Conservation (phyloP, 352 stramenopile genomes). For the Pythium grandisporangium region DNA sequence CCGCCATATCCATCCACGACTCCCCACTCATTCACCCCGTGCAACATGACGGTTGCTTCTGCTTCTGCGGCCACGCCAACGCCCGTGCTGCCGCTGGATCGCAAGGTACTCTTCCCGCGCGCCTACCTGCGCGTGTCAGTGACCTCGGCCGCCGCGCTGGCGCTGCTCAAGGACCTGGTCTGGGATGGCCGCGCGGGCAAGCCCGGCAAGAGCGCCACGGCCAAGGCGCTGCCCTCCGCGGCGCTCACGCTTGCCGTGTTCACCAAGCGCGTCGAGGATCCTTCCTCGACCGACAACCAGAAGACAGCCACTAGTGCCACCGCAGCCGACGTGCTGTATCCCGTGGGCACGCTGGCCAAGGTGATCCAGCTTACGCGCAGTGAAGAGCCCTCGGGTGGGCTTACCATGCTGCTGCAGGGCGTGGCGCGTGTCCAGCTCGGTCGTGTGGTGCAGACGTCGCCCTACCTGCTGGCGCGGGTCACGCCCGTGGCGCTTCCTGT, state of each 20-base stretch:
- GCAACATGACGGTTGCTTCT: too few species aligned
- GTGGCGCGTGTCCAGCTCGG: slow-evolving; percentile 40
- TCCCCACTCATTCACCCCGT: too few species aligned
- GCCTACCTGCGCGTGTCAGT: slow-evolving; percentile 69
- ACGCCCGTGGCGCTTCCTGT: slow-evolving; percentile 1
- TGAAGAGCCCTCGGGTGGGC: slow-evolving; percentile 36
- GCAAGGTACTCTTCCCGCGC: slow-evolving; percentile 66
- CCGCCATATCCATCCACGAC: too few species aligned
- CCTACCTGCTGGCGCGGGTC: slow-evolving; percentile 27
- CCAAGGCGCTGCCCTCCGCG: slow-evolving; percentile 13
- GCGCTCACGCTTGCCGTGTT: slow-evolving; percentile 60
- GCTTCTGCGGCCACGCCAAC: slow-evolving; percentile 22
- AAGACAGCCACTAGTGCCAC: slow-evolving; percentile 14
- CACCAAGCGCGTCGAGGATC: slow-evolving; percentile 27
- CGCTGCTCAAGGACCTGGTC: slow-evolving; percentile 71
- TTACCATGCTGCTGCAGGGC: slow-evolving; percentile 64
- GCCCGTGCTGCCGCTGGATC: slow-evolving; percentile 56
- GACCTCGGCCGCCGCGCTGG: slow-evolving; percentile 44
- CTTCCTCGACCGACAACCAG: too few species aligned
- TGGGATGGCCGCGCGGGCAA: slow-evolving; percentile 70
- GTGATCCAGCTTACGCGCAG: slow-evolving; percentile 70
- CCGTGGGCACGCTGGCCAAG: slow-evolving; percentile 50
- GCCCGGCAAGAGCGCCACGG: too few species aligned
- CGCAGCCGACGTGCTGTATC: slow-evolving; percentile 28
- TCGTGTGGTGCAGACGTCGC: slow-evolving; percentile 33